Conservation (phyloP, 495 filamentous ascomycete genomes). For the Tuber aestivum region DNA sequence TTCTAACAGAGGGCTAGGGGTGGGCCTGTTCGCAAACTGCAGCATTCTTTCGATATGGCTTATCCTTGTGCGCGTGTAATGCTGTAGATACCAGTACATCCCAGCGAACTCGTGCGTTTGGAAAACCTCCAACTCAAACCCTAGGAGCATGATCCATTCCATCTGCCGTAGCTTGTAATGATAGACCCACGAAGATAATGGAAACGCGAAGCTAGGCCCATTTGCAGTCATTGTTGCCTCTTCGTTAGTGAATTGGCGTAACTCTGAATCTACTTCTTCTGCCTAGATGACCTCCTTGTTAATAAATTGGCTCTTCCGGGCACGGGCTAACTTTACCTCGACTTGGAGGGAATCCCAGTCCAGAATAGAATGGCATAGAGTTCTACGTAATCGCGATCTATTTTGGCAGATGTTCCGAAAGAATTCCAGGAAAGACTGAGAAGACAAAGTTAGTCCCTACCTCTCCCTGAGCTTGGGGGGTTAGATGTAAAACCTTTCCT, state of each 20-base stretch:
- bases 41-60: conserved; percentile 66
- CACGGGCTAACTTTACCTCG: conserved; percentile 50
- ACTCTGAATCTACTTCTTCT: conserved; percentile 67
- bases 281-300: conserved; percentile 46
- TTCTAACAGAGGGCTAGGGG: conserved; percentile 15
- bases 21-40: conserved; percentile 49
- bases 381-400: conserved; percentile 75
- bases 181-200: conserved; percentile 82
- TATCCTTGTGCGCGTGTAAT: conserved; percentile 52
- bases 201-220: conserved; percentile 56
- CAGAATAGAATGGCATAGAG: conserved; percentile 69
- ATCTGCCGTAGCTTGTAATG: conserved; percentile 81
- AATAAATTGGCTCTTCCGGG: conserved; percentile 12
- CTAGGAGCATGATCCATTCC: conserved; percentile 81
- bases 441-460: conserved; percentile 16
- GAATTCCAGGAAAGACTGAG: conserved; percentile 72
- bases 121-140: conserved; percentile 92
- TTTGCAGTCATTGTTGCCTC: conserved; percentile 47
- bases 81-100: conserved; percentile 82
- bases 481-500: conserved; percentile 42
- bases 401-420: conserved; percentile 83
- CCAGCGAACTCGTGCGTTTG: conserved; percentile 74
- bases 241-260: conserved; percentile 60
- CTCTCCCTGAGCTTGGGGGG: not conserved
- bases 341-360: conserved; percentile 82